Base-by-base conservation (phyloP, 2,329 filamentous ascomycete genomes). In the Rhinocladiella similis region DNA sequence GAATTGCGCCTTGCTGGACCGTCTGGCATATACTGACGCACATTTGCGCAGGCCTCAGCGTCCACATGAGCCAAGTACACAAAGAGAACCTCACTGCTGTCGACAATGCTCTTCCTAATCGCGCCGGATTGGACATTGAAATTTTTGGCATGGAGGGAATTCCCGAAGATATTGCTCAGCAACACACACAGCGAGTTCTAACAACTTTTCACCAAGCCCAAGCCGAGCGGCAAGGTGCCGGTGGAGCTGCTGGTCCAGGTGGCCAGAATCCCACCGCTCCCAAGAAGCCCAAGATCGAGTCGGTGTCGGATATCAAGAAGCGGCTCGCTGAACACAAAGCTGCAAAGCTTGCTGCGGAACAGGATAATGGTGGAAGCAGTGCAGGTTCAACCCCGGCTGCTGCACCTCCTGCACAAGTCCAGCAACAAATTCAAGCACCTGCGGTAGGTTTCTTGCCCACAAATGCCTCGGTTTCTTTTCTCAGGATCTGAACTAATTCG, bases 121-220 rank as follows among this genome's bases (percentile, higher is more conserved):
- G 94, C 61, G 85, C 90, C 62, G 88, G 88, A 57, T 84, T 96
- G 58, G 91, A 96, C 58, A 85, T 96, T 58, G 94, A 99, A 75
- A 97, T 99, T 68, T 99, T 97, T 71, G 94, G 93, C 68, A 97
- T 97, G 90, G 91, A 97, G 72, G 94, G 94, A 69, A 90, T 97
- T 36, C 94, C 94, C 2, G 88, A 91, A 56, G 90, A 96, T 56
- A 83, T 95, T 60, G 77, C 90, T 56, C 83, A 90, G 67, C 84
- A 89, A 68, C 92, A 97, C 78, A 88, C 90, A 69, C 89, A 94
- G 73, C 85, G 90, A 67, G 90, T 97, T 70, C 85, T 91, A 62
- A 84, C 90, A 66, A 87, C 89, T 72, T 96, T 88, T 73, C 93
- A 95, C 73, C 86, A 91, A 70, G 87, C 86, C 22, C 90, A 96